Evolutionary conservation across 148 eudicot genomes (phyloP).

Genomic region (Agrostemma githago): DNA sequence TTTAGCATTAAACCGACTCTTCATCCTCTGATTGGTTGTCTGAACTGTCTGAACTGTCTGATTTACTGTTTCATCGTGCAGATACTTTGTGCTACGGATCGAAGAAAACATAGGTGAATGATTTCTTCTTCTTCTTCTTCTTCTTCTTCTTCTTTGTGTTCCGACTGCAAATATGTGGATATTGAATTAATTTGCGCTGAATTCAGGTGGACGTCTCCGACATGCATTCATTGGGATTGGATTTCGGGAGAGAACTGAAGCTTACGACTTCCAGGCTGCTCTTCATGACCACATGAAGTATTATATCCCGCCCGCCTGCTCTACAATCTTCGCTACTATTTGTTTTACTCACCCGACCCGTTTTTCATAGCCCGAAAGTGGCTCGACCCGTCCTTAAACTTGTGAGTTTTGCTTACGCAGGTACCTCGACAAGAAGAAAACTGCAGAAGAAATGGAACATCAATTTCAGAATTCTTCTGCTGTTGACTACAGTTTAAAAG

Average conservation of each 20-base stretch:
- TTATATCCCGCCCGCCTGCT: neutral
- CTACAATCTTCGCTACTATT: neutral
- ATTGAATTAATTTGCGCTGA: neutral
- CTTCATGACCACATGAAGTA: constrained; percentile 99
- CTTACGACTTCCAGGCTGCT: constrained; percentile 98
- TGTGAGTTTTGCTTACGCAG: constrained; percentile 26
- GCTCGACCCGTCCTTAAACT: neutral
- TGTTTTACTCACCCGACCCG: neutral
- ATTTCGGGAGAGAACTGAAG: constrained; percentile 90
- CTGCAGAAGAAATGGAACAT: constrained; percentile 99
- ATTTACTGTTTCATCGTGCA: constrained; percentile 39
- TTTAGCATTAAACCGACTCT: neutral
- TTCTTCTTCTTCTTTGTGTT: neutral
- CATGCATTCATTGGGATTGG: constrained; percentile 98
- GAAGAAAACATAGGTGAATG: constrained; percentile 85
- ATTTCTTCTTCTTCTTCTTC: neutral
- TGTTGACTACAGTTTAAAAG: constrained; percentile 90
- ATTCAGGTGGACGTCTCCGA: constrained; percentile 82
- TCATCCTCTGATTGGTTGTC: neutral
- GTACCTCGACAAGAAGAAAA: constrained; percentile 89
- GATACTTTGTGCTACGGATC: constrained; percentile 92
- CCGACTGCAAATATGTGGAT: neutral
- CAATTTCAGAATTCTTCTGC: constrained; percentile 75
- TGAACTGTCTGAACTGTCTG: neutral
- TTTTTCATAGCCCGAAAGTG: neutral